A percentile compares a stretch with the other conserved stretches of the same genome.
Conservation (phyloP, 164 flowering plant species). For the Macadamia tetraphylla region DNA sequence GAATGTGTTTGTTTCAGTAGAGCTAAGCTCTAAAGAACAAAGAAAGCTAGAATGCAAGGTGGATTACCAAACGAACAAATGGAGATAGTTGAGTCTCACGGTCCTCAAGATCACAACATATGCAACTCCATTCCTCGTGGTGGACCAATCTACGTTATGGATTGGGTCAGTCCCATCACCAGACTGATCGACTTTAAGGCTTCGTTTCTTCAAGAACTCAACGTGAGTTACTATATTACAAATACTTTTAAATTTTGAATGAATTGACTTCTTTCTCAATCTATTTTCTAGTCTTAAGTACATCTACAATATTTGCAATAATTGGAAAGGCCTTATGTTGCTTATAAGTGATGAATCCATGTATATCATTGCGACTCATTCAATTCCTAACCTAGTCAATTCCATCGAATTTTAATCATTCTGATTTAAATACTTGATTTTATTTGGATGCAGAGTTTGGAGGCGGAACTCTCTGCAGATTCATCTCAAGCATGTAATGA, state of each 20-base stretch:
- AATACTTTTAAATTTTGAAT: background rate
- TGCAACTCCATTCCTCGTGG: slow-evolving; percentile 48
- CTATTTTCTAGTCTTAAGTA: too few species aligned
- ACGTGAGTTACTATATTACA: slow-evolving; percentile 24
- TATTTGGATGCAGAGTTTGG: slow-evolving; percentile 32
- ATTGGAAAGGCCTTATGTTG: background rate
- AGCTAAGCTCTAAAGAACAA: too few species aligned
- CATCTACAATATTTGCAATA: too few species aligned
- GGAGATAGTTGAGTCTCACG: background rate
- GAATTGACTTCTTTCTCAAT: background rate
- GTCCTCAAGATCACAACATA: slow-evolving; percentile 3
- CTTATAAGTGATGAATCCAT: background rate
- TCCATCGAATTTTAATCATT: background rate
- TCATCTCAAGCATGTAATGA: slow-evolving; percentile 19
- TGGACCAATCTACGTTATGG: slow-evolving; percentile 56
- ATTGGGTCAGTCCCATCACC: slow-evolving; percentile 50
- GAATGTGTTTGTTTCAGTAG: too few species aligned
- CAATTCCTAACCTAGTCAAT: background rate
- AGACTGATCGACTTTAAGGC: slow-evolving; percentile 34
- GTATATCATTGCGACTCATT: background rate
- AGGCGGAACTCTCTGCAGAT: slow-evolving; percentile 29
- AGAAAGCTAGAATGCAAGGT: too few species aligned
- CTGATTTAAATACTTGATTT: background rate
- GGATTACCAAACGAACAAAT: background rate
- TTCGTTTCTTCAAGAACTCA: slow-evolving; percentile 31